phyloP scores from a whole-genome alignment of 768 basidiomycete genomes.

The Rhizopogon vinicolor region DNA sequence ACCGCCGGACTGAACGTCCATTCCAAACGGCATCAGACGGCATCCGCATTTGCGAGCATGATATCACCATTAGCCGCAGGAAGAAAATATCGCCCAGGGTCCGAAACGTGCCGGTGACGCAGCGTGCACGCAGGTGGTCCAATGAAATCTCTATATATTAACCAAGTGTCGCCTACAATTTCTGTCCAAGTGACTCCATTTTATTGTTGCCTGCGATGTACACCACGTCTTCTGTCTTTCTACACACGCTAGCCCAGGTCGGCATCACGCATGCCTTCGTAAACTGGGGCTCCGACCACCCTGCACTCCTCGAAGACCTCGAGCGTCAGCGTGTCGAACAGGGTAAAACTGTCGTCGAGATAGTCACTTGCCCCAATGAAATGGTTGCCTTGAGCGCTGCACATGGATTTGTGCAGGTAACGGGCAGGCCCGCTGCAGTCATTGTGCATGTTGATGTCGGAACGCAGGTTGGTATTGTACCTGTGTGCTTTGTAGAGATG shows the following conservation, averaged over 20 bases:
- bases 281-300: constrained; percentile 78
- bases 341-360: constrained; percentile 37
- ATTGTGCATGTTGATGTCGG: constrained; percentile 75
- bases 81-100: too few relatives aligned
- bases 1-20: too few relatives aligned
- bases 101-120: too few relatives aligned
- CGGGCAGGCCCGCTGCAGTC: constrained; percentile 63
- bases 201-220: constrained; percentile 29
- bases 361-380: constrained; percentile 71
- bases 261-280: constrained; percentile 68
- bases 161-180: neutral
- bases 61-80: too few relatives aligned
- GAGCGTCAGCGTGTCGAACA: constrained; percentile 42
- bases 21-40: too few relatives aligned
- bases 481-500: neutral
- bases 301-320: constrained; percentile 66
- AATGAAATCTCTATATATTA: neutral
- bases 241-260: constrained; percentile 47
- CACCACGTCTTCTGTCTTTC: constrained; percentile 59
- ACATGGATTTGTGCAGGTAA: constrained; percentile 65
- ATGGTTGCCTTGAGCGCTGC: constrained; percentile 73
- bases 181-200: neutral
- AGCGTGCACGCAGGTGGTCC: too few relatives aligned
- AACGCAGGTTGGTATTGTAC: constrained; percentile 42
- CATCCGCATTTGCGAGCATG: too few relatives aligned